These are phyloP conservation scores for Botryosphaeria dothidea DNA, from an alignment of 2,329 filamentous ascomycete genomes.

Conservation along the genomic window DNA sequence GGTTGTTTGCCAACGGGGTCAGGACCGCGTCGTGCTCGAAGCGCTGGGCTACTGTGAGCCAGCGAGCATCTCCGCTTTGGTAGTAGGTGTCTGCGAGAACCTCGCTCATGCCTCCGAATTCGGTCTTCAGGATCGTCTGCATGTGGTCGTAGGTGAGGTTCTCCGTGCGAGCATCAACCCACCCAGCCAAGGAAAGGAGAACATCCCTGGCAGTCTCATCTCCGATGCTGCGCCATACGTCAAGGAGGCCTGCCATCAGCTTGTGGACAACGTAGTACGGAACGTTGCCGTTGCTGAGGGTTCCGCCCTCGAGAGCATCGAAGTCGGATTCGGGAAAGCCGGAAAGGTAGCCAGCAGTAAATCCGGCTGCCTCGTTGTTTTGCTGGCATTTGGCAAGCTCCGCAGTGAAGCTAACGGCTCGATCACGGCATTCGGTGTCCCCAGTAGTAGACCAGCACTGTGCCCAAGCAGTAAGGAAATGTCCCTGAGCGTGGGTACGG, in stretches of 20 bases:
- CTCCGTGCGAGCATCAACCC: conserved; percentile 52
- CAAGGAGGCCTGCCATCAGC: conserved; percentile 53
- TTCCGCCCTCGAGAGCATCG: conserved; percentile 44
- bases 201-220: conserved; percentile 47
- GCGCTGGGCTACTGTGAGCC: conserved; percentile 50
- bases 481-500: conserved; percentile 53
- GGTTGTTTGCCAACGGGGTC: conserved; percentile 47
- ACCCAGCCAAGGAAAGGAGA: conserved; percentile 47
- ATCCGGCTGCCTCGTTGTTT: conserved; percentile 51
- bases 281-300: conserved; percentile 52
- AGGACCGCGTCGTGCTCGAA: conserved; percentile 54
- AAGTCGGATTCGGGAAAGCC: conserved; percentile 58
- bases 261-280: conserved; percentile 59
- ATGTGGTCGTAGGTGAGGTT: conserved; percentile 47
- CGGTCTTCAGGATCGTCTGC: conserved; percentile 51
- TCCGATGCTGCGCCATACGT: conserved; percentile 50
- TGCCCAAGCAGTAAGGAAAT: conserved; percentile 53
- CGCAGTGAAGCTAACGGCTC: conserved; percentile 48
- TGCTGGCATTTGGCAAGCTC: conserved; percentile 54
- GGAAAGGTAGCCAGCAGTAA: conserved; percentile 49
- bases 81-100: conserved; percentile 51
- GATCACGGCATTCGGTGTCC: conserved; percentile 46
- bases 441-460: conserved; percentile 49
- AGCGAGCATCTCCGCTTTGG: conserved; percentile 47
- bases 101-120: conserved; percentile 58